Conservation (phyloP, 805 yeast species). For the Hermanozyma aechmeae region DNA sequence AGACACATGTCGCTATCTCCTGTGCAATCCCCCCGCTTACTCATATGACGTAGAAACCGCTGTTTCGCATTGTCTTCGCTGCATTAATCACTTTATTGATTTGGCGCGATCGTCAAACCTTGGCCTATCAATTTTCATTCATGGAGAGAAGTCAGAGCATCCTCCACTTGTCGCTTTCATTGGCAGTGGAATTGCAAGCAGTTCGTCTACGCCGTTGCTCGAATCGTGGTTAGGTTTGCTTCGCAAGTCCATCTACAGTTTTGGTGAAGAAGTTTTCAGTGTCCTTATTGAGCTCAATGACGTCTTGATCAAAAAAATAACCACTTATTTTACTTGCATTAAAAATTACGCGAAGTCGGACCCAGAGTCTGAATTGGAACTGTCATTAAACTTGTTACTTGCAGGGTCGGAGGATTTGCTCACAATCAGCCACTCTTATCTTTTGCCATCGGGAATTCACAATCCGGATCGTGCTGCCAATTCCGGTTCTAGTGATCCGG, state of each 20-base stretch:
- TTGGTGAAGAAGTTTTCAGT: slow-evolving; percentile 44
- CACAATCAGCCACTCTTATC: slow-evolving; percentile 46
- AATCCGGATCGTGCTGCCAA: slow-evolving; percentile 3
- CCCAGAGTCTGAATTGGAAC: slow-evolving; percentile 25
- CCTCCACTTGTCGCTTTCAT: slow-evolving; percentile 35
- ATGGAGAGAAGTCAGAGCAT: slow-evolving; percentile 14
- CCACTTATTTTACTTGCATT: slow-evolving; percentile 18
- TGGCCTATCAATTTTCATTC: slow-evolving; percentile 17
- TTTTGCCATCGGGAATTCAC: slow-evolving; percentile 25
- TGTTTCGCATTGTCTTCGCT: slow-evolving; percentile 16
- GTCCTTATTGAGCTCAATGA: slow-evolving; percentile 47
- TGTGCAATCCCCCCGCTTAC: slow-evolving; percentile 4
- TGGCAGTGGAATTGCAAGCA: slow-evolving; percentile 37
- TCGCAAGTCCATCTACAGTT: slow-evolving; percentile 41
- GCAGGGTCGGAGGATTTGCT: slow-evolving; percentile 63
- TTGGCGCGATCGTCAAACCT: slow-evolving; percentile 21
- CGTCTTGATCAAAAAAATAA: slow-evolving; percentile 35
- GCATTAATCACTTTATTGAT: slow-evolving; percentile 20
- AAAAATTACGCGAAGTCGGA: slow-evolving; percentile 8
- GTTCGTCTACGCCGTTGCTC: slow-evolving; percentile 33
- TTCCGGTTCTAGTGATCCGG: slow-evolving; percentile 29
- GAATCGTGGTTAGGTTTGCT: slow-evolving; percentile 43
- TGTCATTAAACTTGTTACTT: slow-evolving; percentile 35
- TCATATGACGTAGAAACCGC: slow-evolving; percentile 18
- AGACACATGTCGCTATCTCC: slow-evolving; percentile 19